phyloP scores from a whole-genome alignment of 2,329 filamentous ascomycete genomes.

The Cladosporium sphaerospermum region DNA sequence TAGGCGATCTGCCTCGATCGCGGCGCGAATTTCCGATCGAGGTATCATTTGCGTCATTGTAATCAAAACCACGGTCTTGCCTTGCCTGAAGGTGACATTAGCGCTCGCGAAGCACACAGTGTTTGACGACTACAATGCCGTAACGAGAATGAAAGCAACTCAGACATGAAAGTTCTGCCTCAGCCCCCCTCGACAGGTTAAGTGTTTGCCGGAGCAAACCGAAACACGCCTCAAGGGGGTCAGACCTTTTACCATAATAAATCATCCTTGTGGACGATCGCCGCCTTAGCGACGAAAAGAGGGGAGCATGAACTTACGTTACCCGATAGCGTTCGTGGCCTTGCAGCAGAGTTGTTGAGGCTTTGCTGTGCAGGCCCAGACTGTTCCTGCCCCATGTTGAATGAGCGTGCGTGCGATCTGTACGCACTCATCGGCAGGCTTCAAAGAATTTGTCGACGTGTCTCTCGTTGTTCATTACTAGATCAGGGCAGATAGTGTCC shows the following conservation, averaged over 20 bases:
- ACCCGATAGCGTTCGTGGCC: neutral
- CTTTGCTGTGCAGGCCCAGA: constrained; percentile 1
- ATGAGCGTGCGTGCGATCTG: neutral
- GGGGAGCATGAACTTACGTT: constrained; percentile 3
- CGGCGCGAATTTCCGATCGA: neutral
- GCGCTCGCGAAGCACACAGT: too few relatives aligned
- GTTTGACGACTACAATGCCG: too few relatives aligned
- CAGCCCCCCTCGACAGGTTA: constrained; percentile 22
- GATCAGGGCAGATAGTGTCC: too few relatives aligned
- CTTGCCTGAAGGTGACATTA: neutral
- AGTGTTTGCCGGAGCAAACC: constrained; percentile 15
- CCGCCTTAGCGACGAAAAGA: neutral
- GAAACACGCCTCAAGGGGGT: constrained; percentile 46
- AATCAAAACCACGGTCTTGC: neutral
- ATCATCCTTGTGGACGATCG: constrained; percentile 43
- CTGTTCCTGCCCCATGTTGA: constrained; percentile 5
- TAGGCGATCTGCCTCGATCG: neutral
- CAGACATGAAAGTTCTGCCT: constrained; percentile 13
- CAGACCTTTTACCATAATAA: constrained; percentile 58
- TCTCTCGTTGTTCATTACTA: too few relatives aligned
- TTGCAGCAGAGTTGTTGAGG: constrained; percentile 1
- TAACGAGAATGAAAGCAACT: neutral
- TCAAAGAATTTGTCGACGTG: too few relatives aligned
- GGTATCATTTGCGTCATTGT: neutral
- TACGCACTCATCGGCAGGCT: neutral